Evolutionary conservation across 2,329 filamentous ascomycete genomes (phyloP), one percentile per base, ranked within the genome.

Genomic region (Xylaria sp.): DNA sequence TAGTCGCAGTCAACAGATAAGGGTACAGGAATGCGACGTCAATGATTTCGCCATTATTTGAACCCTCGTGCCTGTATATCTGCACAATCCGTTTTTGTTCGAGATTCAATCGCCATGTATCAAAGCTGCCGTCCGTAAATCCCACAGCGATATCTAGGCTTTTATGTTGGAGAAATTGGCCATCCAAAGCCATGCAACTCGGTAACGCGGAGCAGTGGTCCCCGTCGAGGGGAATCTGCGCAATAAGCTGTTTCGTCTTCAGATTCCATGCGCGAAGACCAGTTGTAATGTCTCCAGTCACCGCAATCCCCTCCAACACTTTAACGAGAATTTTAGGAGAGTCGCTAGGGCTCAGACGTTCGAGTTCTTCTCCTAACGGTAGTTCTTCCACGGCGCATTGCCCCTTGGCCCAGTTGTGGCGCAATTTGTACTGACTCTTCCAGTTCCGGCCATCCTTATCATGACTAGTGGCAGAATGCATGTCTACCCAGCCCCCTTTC

Each of bases 371-470:
- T 33, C 72, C 60, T 66, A 79, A 56, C 82, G 79, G 83, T 31
- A 97, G 85, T 75, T 96, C 91, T 37, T 90, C 88, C 12, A 97
- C 87, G 38, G 87, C 89, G 71, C 92, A 96, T 68, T 86, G 88
- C 0, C 94, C 95, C 65, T 84, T 87, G 1, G 91, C 86, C 95
- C 95, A 98, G 78, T 98, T 98, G 74, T 97, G 91, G 47, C 92
- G 85, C 52, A 97, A 82, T 71, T 90, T 92, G 77, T 96, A 98
- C 71, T 95, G 91, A 64, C 86, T 85, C 79, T 96, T 75, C 73
- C 73, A 75, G 51, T 73, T 60, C 47, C 68, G 67, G 23, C 61
- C 65, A 4, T 66, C 58, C 7, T 65, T 60, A 5, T 57, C 61
- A 9, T 45, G 31, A 14, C 88, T 76, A 12, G 50, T 31, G 14